These are phyloP conservation scores for Whalleya microplaca DNA, from an alignment of 2,329 filamentous ascomycete species.

Conservation along the genomic window DNA sequence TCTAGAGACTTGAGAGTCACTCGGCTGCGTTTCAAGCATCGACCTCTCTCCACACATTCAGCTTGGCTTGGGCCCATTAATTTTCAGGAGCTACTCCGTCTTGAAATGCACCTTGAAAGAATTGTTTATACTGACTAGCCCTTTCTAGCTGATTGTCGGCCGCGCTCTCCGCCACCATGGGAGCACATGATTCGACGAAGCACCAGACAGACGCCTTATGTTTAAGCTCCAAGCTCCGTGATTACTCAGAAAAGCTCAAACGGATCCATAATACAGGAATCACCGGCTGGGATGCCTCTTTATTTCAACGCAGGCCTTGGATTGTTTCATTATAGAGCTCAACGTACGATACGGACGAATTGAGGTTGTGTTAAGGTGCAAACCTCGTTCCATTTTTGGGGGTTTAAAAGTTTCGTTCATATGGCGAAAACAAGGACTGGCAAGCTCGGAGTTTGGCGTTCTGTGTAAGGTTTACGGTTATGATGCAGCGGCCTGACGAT, in stretches of 20 bases:
- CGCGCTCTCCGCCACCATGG: slow-evolving; percentile 35
- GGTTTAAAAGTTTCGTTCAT: slow-evolving; percentile 1
- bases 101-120: neutral
- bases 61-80: neutral
- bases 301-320: neutral
- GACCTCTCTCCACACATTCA: neutral
- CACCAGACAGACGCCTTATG: slow-evolving; percentile 31
- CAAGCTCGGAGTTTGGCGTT: slow-evolving; percentile 17
- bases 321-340: slow-evolving; percentile 4
- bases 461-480: slow-evolving; percentile 5
- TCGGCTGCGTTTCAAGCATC: neutral
- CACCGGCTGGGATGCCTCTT: neutral
- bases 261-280: neutral
- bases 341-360: neutral
- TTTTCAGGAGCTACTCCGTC: neutral
- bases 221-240: slow-evolving; percentile 17
- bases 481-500: slow-evolving; percentile 4
- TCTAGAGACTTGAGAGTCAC: slow-evolving; percentile 3
- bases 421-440: slow-evolving; percentile 1
- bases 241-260: neutral
- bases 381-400: neutral
- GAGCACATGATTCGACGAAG: slow-evolving; percentile 39
- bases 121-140: slow-evolving; percentile 10
- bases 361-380: slow-evolving; percentile 1
- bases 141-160: slow-evolving; percentile 36